These are phyloP conservation scores for Fusarium veterinarium DNA, from an alignment of 2,329 filamentous ascomycete species.

Conservation along the genomic window DNA sequence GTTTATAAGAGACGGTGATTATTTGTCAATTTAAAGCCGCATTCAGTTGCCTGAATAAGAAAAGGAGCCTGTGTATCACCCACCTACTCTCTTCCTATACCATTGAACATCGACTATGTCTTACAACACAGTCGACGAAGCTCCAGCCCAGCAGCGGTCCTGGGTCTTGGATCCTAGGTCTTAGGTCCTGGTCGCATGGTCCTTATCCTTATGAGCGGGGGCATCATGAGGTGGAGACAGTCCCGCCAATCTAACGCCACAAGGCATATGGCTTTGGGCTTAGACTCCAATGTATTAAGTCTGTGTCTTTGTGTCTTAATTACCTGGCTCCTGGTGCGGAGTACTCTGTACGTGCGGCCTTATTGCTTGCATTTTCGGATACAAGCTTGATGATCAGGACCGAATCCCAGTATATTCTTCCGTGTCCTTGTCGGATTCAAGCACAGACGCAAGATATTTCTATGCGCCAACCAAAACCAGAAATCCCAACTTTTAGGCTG, in stretches of 20 bases:
- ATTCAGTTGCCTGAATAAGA: background rate
- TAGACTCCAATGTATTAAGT: conserved; percentile 3
- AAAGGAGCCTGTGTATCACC: background rate
- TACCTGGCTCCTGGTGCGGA: background rate
- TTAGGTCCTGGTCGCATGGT: background rate
- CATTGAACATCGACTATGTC: background rate
- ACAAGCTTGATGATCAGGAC: background rate
- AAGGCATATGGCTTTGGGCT: conserved; percentile 20
- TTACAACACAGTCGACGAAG: background rate
- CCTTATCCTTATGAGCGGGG: conserved; percentile 11
- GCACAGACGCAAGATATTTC: background rate
- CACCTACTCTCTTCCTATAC: background rate
- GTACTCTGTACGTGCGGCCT: background rate
- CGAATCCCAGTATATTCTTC: background rate
- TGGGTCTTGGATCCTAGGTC: background rate
- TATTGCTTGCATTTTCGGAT: background rate
- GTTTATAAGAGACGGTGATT: background rate
- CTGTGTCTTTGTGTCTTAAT: background rate
- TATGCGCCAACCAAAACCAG: background rate
- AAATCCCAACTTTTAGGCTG: conserved; percentile 20
- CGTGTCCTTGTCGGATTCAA: background rate
- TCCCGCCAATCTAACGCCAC: conserved; percentile 39
- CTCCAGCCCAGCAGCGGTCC: background rate
- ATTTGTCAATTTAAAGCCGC: background rate
- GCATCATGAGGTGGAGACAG: conserved; percentile 30